Percentiles rank a stretch among this genome's conserved stretches.
Evolutionary conservation across 306 rosid species (phyloP).

Genomic region (Biancaea sappan): DNA sequence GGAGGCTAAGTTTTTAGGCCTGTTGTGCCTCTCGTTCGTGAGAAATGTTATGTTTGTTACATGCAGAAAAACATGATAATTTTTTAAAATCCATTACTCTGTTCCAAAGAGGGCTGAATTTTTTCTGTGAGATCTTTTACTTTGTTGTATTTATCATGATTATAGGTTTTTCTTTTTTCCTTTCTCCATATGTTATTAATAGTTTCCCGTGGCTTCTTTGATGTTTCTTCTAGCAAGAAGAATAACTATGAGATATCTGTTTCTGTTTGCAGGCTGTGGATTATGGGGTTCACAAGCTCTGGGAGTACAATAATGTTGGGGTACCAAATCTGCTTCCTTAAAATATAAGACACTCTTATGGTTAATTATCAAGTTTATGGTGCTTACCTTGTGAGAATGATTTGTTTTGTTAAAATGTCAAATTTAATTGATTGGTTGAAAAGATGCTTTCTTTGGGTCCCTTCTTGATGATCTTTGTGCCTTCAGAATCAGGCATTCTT

Average conservation of each 20-base stretch:
- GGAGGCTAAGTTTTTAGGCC: background rate
- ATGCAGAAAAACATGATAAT: background rate
- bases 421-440: background rate
- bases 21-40: background rate
- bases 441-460: background rate
- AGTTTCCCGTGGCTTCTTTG: background rate
- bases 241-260: background rate
- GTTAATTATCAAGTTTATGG: background rate
- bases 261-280: constrained; percentile 80
- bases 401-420: background rate
- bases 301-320: constrained; percentile 96
- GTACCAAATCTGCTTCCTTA: constrained; percentile 43
- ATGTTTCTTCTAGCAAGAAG: background rate
- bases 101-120: background rate
- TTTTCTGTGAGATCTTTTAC: too few species aligned
- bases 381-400: background rate
- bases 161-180: background rate
- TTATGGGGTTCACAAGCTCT: constrained; percentile 89
- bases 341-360: background rate
- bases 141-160: background rate
- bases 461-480: background rate
- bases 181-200: background rate
- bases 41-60: background rate
- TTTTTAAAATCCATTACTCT: background rate
- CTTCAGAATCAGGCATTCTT: background rate